Conservation (phyloP, 768 basidiomycete species). For the Amanita fuliginea region DNA sequence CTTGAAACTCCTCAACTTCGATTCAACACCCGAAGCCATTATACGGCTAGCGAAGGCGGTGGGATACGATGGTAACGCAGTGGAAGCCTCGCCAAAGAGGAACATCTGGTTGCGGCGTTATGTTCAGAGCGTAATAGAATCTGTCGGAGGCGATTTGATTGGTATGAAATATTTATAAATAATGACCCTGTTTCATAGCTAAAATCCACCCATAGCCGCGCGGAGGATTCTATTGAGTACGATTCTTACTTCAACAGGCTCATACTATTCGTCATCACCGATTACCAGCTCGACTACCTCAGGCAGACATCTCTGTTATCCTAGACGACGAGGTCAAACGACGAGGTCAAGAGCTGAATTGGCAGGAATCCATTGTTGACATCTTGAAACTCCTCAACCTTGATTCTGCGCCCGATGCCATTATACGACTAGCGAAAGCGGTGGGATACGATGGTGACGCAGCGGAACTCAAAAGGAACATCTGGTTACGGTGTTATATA, state of each 20-base stretch:
- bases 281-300: neutral
- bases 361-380: conserved; percentile 3
- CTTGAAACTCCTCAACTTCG: neutral
- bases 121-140: neutral
- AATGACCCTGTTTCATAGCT: neutral
- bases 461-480: neutral
- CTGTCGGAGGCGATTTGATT: neutral
- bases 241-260: neutral
- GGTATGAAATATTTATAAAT: neutral
- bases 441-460: neutral
- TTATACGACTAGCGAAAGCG: neutral
- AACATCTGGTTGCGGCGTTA: neutral
- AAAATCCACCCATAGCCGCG: neutral
- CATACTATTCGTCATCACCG: neutral
- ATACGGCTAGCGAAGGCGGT: neutral
- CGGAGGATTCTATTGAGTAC: neutral
- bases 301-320: neutral
- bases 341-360: neutral
- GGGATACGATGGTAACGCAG: neutral
- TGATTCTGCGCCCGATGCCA: neutral
- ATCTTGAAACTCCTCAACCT: conserved; percentile 1
- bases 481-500: neutral
- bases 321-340: neutral
- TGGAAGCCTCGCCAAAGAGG: neutral
- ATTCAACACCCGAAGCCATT: neutral